Percentiles rank a stretch among this genome's conserved stretches.
Conservation (phyloP, 352 stramenopile genomes). For the Phytophthora pisi region DNA sequence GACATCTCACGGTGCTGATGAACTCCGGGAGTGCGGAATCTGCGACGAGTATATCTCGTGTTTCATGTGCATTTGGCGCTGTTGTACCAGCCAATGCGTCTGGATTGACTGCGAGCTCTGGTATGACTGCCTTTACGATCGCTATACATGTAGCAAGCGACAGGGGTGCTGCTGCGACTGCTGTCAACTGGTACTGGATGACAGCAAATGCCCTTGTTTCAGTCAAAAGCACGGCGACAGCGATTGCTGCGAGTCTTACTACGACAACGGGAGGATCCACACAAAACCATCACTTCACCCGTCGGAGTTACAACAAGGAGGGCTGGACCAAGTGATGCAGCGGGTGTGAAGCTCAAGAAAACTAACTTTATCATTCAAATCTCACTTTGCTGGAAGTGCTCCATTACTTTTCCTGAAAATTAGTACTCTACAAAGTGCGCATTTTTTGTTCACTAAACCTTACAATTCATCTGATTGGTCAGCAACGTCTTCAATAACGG, state of each 20-base stretch:
- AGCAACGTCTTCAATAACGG: not conserved
- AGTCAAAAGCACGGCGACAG: not conserved
- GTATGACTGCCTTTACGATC: not conserved
- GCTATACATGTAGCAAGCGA: not conserved
- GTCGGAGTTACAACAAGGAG: not conserved
- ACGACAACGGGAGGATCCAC: not conserved
- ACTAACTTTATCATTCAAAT: too few relatives aligned
- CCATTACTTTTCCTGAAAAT: too few relatives aligned
- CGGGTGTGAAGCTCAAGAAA: not conserved
- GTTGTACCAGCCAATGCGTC: not conserved
- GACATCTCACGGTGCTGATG: not conserved
- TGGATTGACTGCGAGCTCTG: not conserved
- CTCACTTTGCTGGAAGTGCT: too few relatives aligned
- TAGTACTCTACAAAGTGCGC: too few relatives aligned
- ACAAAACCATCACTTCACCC: not conserved
- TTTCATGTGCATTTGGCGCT: not conserved
- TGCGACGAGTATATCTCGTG: not conserved
- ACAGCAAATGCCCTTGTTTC: constrained; percentile 9
- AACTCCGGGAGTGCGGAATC: not conserved
- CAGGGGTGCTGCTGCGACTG: constrained; percentile 5
- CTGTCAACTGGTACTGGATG: not conserved
- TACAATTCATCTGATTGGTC: not conserved
- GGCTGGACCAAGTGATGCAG: constrained; percentile 3
- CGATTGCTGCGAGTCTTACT: constrained; percentile 4
- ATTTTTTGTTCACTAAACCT: too few relatives aligned